Evolutionary conservation across 2,329 filamentous ascomycete species (phyloP), one percentile per base, ranked within the genome.

Genomic region (Teratosphaeria viscida): DNA sequence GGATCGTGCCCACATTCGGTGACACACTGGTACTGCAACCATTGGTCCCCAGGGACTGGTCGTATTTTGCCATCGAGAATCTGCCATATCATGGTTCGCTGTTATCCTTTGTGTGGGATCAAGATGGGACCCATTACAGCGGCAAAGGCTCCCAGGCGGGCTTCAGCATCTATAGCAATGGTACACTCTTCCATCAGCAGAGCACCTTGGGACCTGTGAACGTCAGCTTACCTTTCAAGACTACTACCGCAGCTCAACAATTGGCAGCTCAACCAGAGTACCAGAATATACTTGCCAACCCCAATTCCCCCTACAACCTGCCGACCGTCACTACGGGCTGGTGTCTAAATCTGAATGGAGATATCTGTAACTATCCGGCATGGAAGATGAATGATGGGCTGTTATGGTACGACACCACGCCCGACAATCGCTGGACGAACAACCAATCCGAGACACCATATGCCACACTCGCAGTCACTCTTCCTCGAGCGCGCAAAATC

Each of bases 261-360:
- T 59, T 72, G 59, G 58, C 67, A 56, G 7, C 65, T 39, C 37
- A 61, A 7, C 63, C 66, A 3, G 56, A 63, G 43, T 65, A 61
- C 55, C 65, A 75, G n/a, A 77, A 77, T 63, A 77, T 78, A 60
- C 72, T 75, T 26, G 72, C 73, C n/a, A 78, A 78, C 57, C 72
- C 60, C 56, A 71, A 67, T 23, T 60, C 60, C 14, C 60, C 60
- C 11, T 58, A 61, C 19, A 68, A 69, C 52, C 72, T 74, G 52
- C 74, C 74, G 10, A 65, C 64, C 52, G 69, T 71, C 16, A 68
- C 70, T n/a, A 72, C 72, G 54, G 72, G 73, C 6, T 76, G 70
- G 62, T 73, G 70, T 34, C 72, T 71, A 16, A 59, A 56, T 53
- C 34, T 61, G 2, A 63, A 67, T 57, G 62, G 63, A 54, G 62